phyloP scores from a whole-genome alignment of 2,329 filamentous ascomycete genomes.

The Trichophyton verrucosum region DNA sequence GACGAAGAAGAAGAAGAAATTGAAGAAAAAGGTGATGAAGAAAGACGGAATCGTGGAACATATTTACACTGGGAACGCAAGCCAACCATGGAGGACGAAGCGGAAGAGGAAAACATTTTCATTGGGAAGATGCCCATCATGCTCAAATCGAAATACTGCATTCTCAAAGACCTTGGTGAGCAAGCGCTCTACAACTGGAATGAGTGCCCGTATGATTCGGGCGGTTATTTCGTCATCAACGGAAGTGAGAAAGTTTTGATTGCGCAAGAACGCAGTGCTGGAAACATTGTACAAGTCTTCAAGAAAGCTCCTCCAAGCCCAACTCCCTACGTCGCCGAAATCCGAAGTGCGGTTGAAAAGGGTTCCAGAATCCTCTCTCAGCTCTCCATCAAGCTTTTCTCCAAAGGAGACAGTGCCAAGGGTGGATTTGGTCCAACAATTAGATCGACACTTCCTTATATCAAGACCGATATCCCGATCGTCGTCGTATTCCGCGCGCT shows the following conservation, averaged over 20 bases:
- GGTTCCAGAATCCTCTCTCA: slow-evolving; percentile 90
- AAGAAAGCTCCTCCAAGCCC: slow-evolving; percentile 90
- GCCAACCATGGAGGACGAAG: slow-evolving; percentile 35
- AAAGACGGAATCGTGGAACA: slow-evolving; percentile 34
- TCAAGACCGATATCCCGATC: slow-evolving; percentile 86
- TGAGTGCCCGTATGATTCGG: slow-evolving; percentile 96
- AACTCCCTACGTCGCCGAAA: slow-evolving; percentile 88
- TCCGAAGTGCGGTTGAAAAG: slow-evolving; percentile 90
- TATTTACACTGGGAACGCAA: slow-evolving; percentile 39
- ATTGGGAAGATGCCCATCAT: slow-evolving; percentile 95
- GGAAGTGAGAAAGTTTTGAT: slow-evolving; percentile 97
- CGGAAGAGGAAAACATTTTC: slow-evolving; percentile 63
- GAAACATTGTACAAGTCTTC: slow-evolving; percentile 98
- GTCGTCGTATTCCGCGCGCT: slow-evolving; percentile 91
- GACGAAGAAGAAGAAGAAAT: slow-evolving; percentile 38
- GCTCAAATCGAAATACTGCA: slow-evolving; percentile 94
- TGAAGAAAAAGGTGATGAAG: slow-evolving; percentile 37
- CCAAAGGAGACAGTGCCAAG: slow-evolving; percentile 68
- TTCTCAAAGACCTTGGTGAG: slow-evolving; percentile 70
- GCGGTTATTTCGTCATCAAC: slow-evolving; percentile 98
- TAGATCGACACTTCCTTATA: slow-evolving; percentile 80
- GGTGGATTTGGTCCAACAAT: slow-evolving; percentile 78
- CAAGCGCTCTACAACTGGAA: slow-evolving; percentile 81
- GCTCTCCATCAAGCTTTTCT: slow-evolving; percentile 77
- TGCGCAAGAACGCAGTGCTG: slow-evolving; percentile 90